These are phyloP conservation scores for Sugiyamaella paludigena DNA, from an alignment of 1,139 yeast genomes.

Conservation along the genomic window DNA sequence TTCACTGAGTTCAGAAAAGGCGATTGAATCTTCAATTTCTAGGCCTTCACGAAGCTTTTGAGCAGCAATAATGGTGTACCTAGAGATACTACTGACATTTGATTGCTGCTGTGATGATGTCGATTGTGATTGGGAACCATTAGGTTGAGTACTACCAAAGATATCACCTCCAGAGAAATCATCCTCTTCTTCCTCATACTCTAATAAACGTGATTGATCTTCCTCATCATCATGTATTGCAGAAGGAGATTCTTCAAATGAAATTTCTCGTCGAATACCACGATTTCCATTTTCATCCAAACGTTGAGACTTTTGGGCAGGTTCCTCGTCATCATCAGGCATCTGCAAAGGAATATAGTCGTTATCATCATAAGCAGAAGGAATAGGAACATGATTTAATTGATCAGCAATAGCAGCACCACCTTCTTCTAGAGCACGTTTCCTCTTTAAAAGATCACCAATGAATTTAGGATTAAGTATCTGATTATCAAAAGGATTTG, in stretches of 20 bases:
- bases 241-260: neutral
- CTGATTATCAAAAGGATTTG: constrained; percentile 18
- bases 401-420: constrained; percentile 5
- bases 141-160: constrained; percentile 6
- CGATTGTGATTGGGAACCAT: neutral
- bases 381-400: neutral
- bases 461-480: constrained; percentile 28
- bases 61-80: constrained; percentile 58
- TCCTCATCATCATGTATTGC: constrained; percentile 3
- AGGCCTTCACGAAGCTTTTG: constrained; percentile 46
- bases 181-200: constrained; percentile 1
- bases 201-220: neutral
- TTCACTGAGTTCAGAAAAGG: constrained; percentile 21
- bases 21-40: constrained; percentile 14
- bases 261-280: constrained; percentile 1
- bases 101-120: neutral
- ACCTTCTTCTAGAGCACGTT: constrained; percentile 14
- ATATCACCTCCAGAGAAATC: constrained; percentile 5
- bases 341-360: constrained; percentile 19
- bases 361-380: constrained; percentile 5
- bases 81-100: constrained; percentile 36
- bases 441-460: constrained; percentile 29
- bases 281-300: constrained; percentile 7
- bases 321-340: constrained; percentile 8
- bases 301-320: constrained; percentile 5